Base-by-base conservation (phyloP, 176 grass and related monocot genomes). In the Lolium perenne region DNA sequence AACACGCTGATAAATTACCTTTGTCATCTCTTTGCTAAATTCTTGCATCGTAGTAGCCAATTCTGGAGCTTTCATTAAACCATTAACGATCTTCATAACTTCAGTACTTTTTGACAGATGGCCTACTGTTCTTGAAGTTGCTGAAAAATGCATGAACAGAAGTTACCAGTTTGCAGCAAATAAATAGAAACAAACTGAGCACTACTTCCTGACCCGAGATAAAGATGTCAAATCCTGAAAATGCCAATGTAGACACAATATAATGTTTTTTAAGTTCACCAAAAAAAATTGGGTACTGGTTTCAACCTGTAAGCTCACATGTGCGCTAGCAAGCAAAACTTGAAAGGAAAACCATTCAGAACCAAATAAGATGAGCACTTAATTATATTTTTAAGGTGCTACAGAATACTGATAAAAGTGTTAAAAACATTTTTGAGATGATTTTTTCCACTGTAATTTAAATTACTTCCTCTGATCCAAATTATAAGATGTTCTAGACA, bases 21-120 rank as follows among this genome's bases (percentile, higher is more conserved):
- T 98, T 71, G 91, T 95, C 95, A 98, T 95, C 87, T 98, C 93
- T 86, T 91, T 98, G 82, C 86, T 90, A 82, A 95, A 98, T 91
- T 98, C 91, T 92, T 92, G 91, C 95, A 98, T 95, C 1, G 95
- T 95, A 66, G 58, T 67, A 74, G 95, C 91, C 88, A 98, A 60
- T 85, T 93, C 95, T 83, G 95, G 95, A 87, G 95, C 95, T 87
- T 98, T 98, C 90, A 95, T 98, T 53, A 98, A 82, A 85, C 86
- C 92, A 79, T 91, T 98, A 63, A 95, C 91, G 48, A 94, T 81
- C 77, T 95, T 98, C 95, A 98, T 95, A 76, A 95, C 93, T 81
- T 98, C 95, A 60, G 93, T 13, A 51, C 93, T 98, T 89, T 98
- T 95, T 26, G 91, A 88, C 67, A 98, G 90, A 94, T 98, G 95